Conservation (phyloP, 306 rosid genomes). For the Gastrolobium villosum region DNA sequence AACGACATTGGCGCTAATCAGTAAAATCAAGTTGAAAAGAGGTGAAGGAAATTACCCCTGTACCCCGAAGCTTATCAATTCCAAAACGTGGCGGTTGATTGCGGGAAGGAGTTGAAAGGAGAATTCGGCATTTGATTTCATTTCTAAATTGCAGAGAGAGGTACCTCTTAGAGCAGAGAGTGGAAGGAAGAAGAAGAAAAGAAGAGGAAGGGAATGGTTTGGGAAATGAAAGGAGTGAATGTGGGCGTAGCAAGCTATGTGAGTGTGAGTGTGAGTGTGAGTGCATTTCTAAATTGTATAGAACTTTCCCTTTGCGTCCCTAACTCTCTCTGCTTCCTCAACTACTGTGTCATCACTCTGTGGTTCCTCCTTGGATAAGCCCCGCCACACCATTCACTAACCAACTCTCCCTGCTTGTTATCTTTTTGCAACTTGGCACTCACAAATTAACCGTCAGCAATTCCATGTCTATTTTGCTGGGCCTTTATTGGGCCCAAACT, state of each 20-base stretch:
- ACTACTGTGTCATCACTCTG: not conserved
- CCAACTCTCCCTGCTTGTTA: constrained; percentile 37
- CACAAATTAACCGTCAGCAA: constrained; percentile 1
- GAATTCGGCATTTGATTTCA: not conserved
- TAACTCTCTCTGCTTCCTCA: not conserved
- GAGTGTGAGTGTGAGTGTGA: constrained; percentile 50
- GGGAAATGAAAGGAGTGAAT: constrained; percentile 54
- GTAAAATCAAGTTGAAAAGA: constrained; percentile 1
- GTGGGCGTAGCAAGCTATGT: constrained; percentile 49
- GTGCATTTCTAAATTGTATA: constrained; percentile 58
- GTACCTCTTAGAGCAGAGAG: constrained; percentile 43
- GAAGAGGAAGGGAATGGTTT: constrained; percentile 50
- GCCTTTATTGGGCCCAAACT: not conserved
- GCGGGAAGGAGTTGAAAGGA: constrained; percentile 42
- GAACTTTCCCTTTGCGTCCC: not conserved
- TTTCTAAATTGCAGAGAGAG: constrained; percentile 45
- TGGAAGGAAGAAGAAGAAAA: constrained; percentile 53
- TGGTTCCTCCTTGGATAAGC: constrained; percentile 44
- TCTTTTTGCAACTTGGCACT: not conserved
- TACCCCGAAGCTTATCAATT: constrained; percentile 38
- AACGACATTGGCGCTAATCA: constrained; percentile 7
- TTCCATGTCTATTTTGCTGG: no score
- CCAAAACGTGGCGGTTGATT: constrained; percentile 45
- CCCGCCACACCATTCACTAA: constrained; percentile 48
- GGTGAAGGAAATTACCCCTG: constrained; percentile 49